A percentile compares a stretch with the other conserved stretches of the same genome.
These are phyloP conservation scores for Trichophyton equinum DNA, from an alignment of 2,329 filamentous ascomycete genomes.

Conservation along the genomic window DNA sequence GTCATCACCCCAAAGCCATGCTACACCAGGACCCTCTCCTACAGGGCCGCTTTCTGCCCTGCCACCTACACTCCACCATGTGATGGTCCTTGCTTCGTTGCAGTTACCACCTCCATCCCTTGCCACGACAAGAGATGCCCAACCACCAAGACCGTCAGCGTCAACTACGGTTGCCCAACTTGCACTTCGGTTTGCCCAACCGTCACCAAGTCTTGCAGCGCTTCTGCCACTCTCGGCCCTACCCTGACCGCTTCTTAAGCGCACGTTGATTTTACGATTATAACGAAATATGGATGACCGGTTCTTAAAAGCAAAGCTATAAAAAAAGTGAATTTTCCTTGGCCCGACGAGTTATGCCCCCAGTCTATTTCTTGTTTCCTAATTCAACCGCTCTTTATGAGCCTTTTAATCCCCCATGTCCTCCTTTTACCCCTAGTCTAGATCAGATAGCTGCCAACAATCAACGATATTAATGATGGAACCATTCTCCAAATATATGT, in stretches of 20 bases:
- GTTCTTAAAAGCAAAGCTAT: not conserved
- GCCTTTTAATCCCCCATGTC: not conserved
- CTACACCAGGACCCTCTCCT: constrained; percentile 1
- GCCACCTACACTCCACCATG: not conserved
- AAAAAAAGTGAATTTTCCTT: not conserved
- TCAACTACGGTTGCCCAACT: constrained; percentile 8
- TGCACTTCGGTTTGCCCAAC: constrained; percentile 11
- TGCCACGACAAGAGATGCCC: constrained; percentile 9
- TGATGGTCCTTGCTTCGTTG: constrained; percentile 6
- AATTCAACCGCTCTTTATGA: not conserved
- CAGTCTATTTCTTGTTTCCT: not conserved
- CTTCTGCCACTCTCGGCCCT: not conserved
- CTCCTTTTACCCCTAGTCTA: not conserved
- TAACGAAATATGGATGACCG: not conserved
- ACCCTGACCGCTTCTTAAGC: not conserved
- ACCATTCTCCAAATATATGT: not conserved
- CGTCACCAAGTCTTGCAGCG: constrained; percentile 6
- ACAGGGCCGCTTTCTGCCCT: constrained; percentile 1
- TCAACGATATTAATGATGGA: not conserved
- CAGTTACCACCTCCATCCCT: constrained; percentile 10
- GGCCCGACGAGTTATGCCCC: not conserved
- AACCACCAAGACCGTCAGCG: constrained; percentile 7
- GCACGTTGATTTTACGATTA: not conserved
- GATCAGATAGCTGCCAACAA: not conserved
- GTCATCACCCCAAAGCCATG: not conserved